Conservation (phyloP, 2,329 filamentous ascomycete genomes). For the Waltergamsia citrina region DNA sequence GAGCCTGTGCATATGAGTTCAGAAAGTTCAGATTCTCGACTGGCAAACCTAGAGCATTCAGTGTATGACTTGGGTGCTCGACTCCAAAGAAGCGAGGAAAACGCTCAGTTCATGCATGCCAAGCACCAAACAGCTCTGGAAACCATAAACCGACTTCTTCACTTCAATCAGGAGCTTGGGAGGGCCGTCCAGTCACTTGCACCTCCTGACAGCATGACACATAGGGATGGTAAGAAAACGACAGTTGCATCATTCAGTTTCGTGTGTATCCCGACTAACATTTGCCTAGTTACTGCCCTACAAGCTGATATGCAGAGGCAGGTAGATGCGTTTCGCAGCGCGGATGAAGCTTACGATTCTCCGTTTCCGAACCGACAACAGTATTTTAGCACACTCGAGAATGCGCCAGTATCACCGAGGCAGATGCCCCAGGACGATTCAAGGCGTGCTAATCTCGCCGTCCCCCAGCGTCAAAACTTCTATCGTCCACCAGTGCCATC, state of each 20-base stretch:
- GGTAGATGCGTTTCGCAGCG: slow-evolving; percentile 42
- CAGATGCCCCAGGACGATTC: slow-evolving; percentile 83
- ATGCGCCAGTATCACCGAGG: slow-evolving; percentile 76
- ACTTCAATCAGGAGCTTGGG: slow-evolving; percentile 81
- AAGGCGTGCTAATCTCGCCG: slow-evolving; percentile 59
- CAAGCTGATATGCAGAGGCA: slow-evolving; percentile 54
- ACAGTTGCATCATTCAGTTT: too few species aligned
- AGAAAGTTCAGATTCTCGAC: slow-evolving; percentile 67
- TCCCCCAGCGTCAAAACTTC: slow-evolving; percentile 51
- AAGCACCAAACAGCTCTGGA: slow-evolving; percentile 80
- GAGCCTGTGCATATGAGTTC: slow-evolving; percentile 59
- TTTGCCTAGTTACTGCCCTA: slow-evolving; percentile 37
- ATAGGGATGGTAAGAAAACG: slow-evolving; percentile 65
- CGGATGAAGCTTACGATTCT: slow-evolving; percentile 55
- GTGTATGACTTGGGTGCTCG: slow-evolving; percentile 72
- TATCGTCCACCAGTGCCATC: slow-evolving; percentile 73
- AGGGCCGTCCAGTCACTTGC: slow-evolving; percentile 65
- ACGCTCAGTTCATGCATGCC: slow-evolving; percentile 65
- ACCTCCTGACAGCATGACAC: slow-evolving; percentile 65
- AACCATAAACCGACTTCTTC: slow-evolving; percentile 56
- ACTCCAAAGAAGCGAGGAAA: slow-evolving; percentile 76
- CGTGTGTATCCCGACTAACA: slow-evolving; percentile 25
- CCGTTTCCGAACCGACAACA: slow-evolving; percentile 54
- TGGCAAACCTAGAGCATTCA: slow-evolving; percentile 69
- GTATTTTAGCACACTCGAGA: slow-evolving; percentile 60